Conservation (phyloP, 2,329 filamentous ascomycete species). For the Cytospora paraplurivora region DNA sequence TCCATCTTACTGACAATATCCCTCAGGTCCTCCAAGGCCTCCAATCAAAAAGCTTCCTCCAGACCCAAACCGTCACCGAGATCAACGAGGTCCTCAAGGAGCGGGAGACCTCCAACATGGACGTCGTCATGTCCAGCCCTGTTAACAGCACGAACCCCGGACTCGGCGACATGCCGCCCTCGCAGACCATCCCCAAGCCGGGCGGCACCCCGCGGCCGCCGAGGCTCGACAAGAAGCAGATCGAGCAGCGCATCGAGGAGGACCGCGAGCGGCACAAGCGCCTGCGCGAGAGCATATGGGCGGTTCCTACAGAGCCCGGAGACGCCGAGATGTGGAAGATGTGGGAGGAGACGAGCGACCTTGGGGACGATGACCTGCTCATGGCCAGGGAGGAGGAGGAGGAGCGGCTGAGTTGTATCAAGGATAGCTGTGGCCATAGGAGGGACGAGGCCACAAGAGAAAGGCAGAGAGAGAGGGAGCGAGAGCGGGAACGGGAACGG, state of each 20-base stretch:
- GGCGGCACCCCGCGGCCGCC: constrained; percentile 34
- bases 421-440: constrained; percentile 44
- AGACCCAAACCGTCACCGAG: constrained; percentile 72
- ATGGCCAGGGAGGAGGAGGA: constrained; percentile 72
- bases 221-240: constrained; percentile 77
- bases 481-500: too few relatives aligned
- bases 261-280: constrained; percentile 94
- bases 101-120: constrained; percentile 66
- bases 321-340: constrained; percentile 75
- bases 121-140: constrained; percentile 56
- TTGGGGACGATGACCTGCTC: constrained; percentile 83
- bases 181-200: constrained; percentile 44
- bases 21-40: constrained; percentile 67
- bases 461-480: neutral
- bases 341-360: constrained; percentile 85
- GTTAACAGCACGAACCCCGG: constrained; percentile 43
- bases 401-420: constrained; percentile 45
- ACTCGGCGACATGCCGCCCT: constrained; percentile 45
- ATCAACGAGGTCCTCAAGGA: constrained; percentile 83
- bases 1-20: neutral
- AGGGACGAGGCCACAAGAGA: constrained; percentile 25
- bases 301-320: constrained; percentile 65
- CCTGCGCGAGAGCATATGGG: constrained; percentile 90
- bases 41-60: constrained; percentile 70
- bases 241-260: constrained; percentile 96